Base-by-base conservation (phyloP, 768 basidiomycete species). In the Podaxis sp. region DNA sequence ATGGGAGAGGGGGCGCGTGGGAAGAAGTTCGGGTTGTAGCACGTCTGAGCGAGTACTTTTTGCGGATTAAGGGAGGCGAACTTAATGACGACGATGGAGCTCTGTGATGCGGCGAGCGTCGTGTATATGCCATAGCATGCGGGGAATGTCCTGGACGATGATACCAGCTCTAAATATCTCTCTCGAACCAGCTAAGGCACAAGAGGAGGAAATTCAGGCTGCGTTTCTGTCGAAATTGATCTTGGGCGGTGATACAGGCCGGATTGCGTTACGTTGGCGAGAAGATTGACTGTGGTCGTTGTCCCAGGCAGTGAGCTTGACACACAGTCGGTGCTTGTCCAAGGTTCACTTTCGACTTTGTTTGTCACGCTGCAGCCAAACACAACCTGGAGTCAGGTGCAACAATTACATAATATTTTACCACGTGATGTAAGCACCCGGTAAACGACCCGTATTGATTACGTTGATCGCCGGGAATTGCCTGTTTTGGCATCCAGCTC, bases 91-190 rank as follows among this genome's bases (percentile, higher is more conserved):
- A 72, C 48, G 75, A 71, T 22, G 74, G 68, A 44, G 68, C 65
- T 71, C 75, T 73, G 72, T 81, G 80, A 65, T 83, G 82, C 59
- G 82, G 77, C 70, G 80, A 71, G 74, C 78, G 77, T 70, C 78
- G 77, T 73, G 73, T 67, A 71, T 78, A 73, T 71, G 79, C 80
- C 80, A 81, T 81, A 76, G 75, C 76, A 75, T 62, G 56, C 49
- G 48, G 41, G n/a, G 17, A 28, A 37, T 40, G 56, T 38, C 41
- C 49, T 37, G 53, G 48, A 36, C 41, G 24, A 49, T 28, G 49
- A 71, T 61, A 67, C 62, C 66, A 66, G 71, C 69, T 66, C 66
- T 55, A 66, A 64, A 67, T 69, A 67, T 66, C 67, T 58, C 60
- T 48, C 62, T 64, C 63, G 65, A 64, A 66, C 69, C 69, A 69